A percentile compares a stretch with the other conserved stretches of the same genome.
phyloP scores from a whole-genome alignment of 129 eudicot genomes.

The Oenanthe sinensis region DNA sequence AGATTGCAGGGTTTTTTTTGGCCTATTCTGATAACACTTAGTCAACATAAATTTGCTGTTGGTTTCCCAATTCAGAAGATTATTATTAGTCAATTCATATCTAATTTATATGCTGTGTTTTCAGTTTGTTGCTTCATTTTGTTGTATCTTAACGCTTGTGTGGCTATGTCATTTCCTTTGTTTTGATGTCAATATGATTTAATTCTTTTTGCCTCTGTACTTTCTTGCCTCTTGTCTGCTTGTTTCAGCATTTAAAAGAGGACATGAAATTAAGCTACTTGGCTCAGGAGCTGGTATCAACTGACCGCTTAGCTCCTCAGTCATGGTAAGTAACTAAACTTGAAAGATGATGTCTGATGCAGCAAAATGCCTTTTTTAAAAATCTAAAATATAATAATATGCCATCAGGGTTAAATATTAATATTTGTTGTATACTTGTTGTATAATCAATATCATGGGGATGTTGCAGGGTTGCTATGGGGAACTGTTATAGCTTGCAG shows the following conservation, averaged over 20 bases:
- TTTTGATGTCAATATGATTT: neutral
- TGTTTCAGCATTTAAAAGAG: constrained; percentile 83
- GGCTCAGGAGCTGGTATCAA: constrained; percentile 92
- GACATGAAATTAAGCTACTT: constrained; percentile 96
- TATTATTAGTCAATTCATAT: neutral
- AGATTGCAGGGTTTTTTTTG: neutral
- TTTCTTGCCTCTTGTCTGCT: neutral
- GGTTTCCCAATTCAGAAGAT: neutral
- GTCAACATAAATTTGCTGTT: neutral
- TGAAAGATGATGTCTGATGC: neutral
- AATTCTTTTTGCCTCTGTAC: neutral
- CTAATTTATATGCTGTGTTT: neutral
- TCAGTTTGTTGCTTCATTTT: neutral
- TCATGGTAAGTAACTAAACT: constrained; percentile 54
- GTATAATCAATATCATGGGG: neutral
- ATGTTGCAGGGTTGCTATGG: constrained; percentile 93
- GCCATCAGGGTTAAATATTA: neutral
- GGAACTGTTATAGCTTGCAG: constrained; percentile 97
- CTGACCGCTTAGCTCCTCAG: constrained; percentile 95
- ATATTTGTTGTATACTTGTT: neutral
- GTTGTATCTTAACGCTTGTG: neutral
- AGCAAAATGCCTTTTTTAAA: neutral
- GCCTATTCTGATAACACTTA: neutral
- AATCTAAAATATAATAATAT: neutral
- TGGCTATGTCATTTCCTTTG: neutral